These are phyloP conservation scores for Phytophthora hibernalis DNA, from an alignment of 352 stramenopile genomes.

Conservation along the genomic window DNA sequence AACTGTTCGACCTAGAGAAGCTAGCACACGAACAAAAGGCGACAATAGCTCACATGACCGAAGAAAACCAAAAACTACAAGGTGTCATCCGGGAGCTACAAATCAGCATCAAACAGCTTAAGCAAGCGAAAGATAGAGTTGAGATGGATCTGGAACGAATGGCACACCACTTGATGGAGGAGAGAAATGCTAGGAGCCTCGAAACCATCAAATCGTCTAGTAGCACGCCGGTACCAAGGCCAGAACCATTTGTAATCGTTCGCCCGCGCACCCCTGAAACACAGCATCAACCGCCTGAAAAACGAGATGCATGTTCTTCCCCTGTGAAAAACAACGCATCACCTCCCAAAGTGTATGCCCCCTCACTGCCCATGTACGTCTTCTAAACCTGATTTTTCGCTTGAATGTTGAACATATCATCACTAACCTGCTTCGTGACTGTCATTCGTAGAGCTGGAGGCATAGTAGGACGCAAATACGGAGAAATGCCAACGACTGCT, in stretches of 20 bases:
- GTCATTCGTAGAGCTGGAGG: conserved; percentile 32
- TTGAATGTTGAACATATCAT: not conserved
- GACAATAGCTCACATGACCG: conserved; percentile 69
- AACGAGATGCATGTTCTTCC: conserved; percentile 70
- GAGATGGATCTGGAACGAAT: conserved; percentile 71
- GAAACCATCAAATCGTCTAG: conserved; percentile 37
- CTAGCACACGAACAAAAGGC: conserved; percentile 78
- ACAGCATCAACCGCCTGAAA: conserved; percentile 37
- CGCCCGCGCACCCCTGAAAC: conserved; percentile 14
- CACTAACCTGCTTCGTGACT: conserved; percentile 12
- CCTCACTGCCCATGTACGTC: conserved; percentile 28
- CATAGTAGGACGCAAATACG: conserved; percentile 49
- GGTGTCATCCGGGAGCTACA: conserved; percentile 84
- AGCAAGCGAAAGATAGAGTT: conserved; percentile 73
- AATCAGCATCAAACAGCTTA: conserved; percentile 81
- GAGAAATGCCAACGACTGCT: conserved; percentile 22
- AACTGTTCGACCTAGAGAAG: conserved; percentile 88
- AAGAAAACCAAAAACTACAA: conserved; percentile 87
- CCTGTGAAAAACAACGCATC: conserved; percentile 46
- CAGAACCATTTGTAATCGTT: conserved; percentile 26
- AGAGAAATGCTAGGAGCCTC: conserved; percentile 53
- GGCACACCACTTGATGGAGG: conserved; percentile 74
- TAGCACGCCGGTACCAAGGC: conserved; percentile 16
- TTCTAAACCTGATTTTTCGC: not conserved
- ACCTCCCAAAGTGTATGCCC: not conserved